Evolutionary conservation across 805 yeast genomes (phyloP), one percentile per base, ranked within the genome.

Genomic region (Cyberlindnera mycetangii): DNA sequence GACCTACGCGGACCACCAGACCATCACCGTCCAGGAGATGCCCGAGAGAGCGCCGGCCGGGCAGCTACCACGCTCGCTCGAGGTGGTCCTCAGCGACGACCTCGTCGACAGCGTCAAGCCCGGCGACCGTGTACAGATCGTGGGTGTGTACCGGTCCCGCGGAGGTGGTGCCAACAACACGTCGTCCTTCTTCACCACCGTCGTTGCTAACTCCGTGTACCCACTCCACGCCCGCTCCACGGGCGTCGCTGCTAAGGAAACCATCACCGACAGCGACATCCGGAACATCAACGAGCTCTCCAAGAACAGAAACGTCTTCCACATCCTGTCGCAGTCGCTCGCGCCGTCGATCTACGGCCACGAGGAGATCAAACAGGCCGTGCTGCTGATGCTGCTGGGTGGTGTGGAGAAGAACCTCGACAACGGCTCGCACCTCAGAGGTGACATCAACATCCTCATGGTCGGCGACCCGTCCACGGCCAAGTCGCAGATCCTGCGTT

Each of bases 381-480:
- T 93, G 32, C 68, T 93, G 42, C 72, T 93, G 46, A 87, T 89
- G 95, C 70, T 93, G 44, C 69, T 93, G 45, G 97, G 98, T 41
- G 99, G 99, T 62, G 82, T 83, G 31, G 97, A 93, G 59, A 92
- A 92, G 67, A 92, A 92, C 65, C 72, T 93, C 56, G 92, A 82
- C 36, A 92, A 92, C 59, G 99, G 99, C 8, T 85, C 97, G 5
- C 98, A 93, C 68, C 80, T 93, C 59, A 85, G 99, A 74, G 99
- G 99, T 71, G 99, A 93, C 68, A 92, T 93, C 63, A 93, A 93
- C 62, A 74, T 93, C 44, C 72, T 93, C 41, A 86, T 93, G 95
- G 97, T 93, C 32, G 99, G 99, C 69, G 99, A 93, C 65, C 99
- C 99, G 12, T 89, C 97, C 8, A 93, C 99, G 15, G 98, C 99